Percentiles rank a stretch among this genome's conserved stretches.
These are phyloP conservation scores for Geotrichum siamense DNA, from an alignment of 1,139 yeast species.

Conservation along the genomic window DNA sequence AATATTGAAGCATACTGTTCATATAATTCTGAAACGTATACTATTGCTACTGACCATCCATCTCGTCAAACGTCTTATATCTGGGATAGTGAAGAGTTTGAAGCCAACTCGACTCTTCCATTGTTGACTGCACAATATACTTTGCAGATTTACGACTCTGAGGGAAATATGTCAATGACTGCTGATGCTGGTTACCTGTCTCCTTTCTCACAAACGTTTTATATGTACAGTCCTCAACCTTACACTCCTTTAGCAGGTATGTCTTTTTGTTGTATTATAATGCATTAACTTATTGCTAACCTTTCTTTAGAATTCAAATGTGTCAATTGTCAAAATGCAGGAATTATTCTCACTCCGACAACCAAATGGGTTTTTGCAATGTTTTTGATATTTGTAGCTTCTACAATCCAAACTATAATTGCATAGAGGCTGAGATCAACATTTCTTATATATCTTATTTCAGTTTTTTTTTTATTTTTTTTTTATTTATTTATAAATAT, in stretches of 20 bases:
- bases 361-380: constrained; percentile 23
- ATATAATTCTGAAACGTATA: constrained; percentile 34
- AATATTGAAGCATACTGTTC: constrained; percentile 38
- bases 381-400: constrained; percentile 17
- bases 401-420: constrained; percentile 17
- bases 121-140: constrained; percentile 36
- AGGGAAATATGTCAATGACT: constrained; percentile 25
- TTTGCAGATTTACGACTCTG: constrained; percentile 34
- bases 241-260: constrained; percentile 32
- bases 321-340: constrained; percentile 20
- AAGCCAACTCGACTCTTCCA: constrained; percentile 28
- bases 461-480: not conserved
- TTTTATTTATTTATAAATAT: not conserved
- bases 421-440: not conserved
- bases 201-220: constrained; percentile 31
- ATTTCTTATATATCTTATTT: constrained; percentile 1
- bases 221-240: constrained; percentile 35
- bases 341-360: constrained; percentile 19
- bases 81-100: constrained; percentile 37
- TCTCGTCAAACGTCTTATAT: constrained; percentile 29
- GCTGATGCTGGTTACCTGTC: constrained; percentile 35
- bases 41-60: constrained; percentile 33
- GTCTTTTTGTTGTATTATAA: not conserved
- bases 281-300: not conserved
- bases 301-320: constrained; percentile 20